Evolutionary conservation across 495 filamentous ascomycete species (phyloP).

Genomic region (Penicillium salamii): DNA sequence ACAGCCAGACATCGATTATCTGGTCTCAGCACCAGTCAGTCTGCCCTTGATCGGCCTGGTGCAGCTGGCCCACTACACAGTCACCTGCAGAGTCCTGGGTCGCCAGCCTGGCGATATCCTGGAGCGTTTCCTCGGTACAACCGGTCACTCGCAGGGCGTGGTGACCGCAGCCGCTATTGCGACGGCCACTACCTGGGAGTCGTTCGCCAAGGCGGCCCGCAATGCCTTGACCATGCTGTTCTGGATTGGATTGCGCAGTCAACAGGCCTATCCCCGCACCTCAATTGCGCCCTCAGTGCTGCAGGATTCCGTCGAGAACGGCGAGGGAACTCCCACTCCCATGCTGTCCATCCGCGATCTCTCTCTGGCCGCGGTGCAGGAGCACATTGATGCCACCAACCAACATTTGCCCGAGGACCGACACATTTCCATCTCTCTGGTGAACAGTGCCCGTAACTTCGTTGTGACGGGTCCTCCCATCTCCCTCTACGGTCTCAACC

Average conservation of each 20-base stretch:
- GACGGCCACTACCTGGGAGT: slow-evolving; percentile 83
- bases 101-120: slow-evolving; percentile 81
- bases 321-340: slow-evolving; percentile 89
- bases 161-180: slow-evolving; percentile 92
- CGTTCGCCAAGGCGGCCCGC: slow-evolving; percentile 72
- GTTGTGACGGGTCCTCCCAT: slow-evolving; percentile 95
- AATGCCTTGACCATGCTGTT: slow-evolving; percentile 91
- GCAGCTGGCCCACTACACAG: slow-evolving; percentile 88
- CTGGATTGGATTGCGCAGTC: slow-evolving; percentile 98
- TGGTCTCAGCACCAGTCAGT: slow-evolving; percentile 95
- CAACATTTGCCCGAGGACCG: slow-evolving; percentile 87
- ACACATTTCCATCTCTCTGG: slow-evolving; percentile 90
- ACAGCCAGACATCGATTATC: slow-evolving; percentile 91
- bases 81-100: slow-evolving; percentile 87
- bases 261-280: slow-evolving; percentile 93
- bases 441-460: slow-evolving; percentile 95
- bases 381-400: slow-evolving; percentile 94
- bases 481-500: slow-evolving; percentile 92
- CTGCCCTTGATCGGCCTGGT: slow-evolving; percentile 94
- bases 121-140: slow-evolving; percentile 78
- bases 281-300: slow-evolving; percentile 87
- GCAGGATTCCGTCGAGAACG: slow-evolving; percentile 92
- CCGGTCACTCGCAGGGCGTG: slow-evolving; percentile 95
- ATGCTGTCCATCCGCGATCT: slow-evolving; percentile 98
- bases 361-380: slow-evolving; percentile 76